Evolutionary conservation across 2,329 filamentous ascomycete species (phyloP), one percentile per base, ranked within the genome.

Genomic region (Phaeomoniella chlamydospora): DNA sequence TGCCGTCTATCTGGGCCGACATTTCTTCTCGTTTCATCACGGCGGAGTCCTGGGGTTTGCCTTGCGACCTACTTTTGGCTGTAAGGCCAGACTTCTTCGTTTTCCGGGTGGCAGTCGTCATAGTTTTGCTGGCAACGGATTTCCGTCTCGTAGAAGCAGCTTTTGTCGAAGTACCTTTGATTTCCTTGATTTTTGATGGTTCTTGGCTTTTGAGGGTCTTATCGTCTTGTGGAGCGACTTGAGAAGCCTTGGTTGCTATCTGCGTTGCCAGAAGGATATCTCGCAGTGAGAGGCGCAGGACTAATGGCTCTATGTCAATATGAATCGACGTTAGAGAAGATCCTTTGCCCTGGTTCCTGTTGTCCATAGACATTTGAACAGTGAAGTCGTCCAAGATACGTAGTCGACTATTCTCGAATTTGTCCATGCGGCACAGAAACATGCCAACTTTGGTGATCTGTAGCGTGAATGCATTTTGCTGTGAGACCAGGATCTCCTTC

Each of bases 391-490:
- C 92, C 18, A 99, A 73, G 41, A 99, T 94, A 13, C 90, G 77
- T 33, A 98, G 68, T 26, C 85, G 76, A 29, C 80, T 87, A 3
- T 82, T 86, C 46, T 98, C 88, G 47, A 96, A 96, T 43, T 78
- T 83, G 56, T 99, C 92, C 90, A 99, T 98, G 10, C 90, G 81
- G 53, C 92, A 98, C 18, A 98, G 59, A 55, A 94, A 99, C 90
- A 99, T 98, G 47, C 90, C 90, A 36, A 96, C 74, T 51, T 96
- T 79, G 5, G 85, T 87, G 2, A 98, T 76, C 52, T 98, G 88
- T 51, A 99, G 71, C 1, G 90, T 94, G 46, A 92, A 71, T 5
- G 88, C 84, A 61, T 96, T 85, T 55, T 98, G 92, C 49, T 93
- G 82, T 2, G 88, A 93, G 9, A 96, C 69, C 2, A 96, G 68